phyloP scores from a whole-genome alignment of 441 rosid genomes.

The Biscutella laevigata region DNA sequence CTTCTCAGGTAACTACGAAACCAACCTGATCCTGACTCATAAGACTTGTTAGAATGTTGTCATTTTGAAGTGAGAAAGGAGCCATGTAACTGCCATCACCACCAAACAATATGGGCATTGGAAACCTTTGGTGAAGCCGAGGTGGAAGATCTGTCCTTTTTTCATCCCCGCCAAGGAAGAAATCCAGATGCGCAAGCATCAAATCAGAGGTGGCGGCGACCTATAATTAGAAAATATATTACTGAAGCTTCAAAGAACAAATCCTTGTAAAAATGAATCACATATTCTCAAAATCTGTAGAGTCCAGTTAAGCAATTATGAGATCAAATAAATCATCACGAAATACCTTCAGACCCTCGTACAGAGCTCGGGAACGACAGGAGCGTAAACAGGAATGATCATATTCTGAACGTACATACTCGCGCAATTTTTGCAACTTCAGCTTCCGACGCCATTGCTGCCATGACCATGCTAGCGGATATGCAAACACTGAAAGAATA shows the following conservation, averaged over 20 bases:
- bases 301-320: constrained; percentile 3
- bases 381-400: constrained; percentile 98
- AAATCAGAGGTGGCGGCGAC: constrained; percentile 95
- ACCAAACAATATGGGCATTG: constrained; percentile 81
- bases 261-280: constrained; percentile 2
- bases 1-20: constrained; percentile 11
- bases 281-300: constrained; percentile 4
- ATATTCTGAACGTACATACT: constrained; percentile 98
- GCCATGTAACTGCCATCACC: constrained; percentile 99
- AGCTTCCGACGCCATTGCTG: constrained; percentile 92
- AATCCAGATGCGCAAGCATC: constrained; percentile 93
- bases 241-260: neutral
- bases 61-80: constrained; percentile 92
- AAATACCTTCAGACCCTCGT: constrained; percentile 94
- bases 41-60: constrained; percentile 83
- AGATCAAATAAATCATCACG: constrained; percentile 5
- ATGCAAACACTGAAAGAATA: constrained; percentile 70
- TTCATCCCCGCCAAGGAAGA: constrained; percentile 99
- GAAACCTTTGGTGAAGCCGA: constrained; percentile 67
- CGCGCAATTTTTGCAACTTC: constrained; percentile 84
- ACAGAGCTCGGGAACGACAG: constrained; percentile 97
- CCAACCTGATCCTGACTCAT: constrained; percentile 69
- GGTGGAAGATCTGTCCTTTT: constrained; percentile 96
- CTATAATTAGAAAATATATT: constrained; percentile 26
- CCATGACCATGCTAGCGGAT: constrained; percentile 99